Base-by-base conservation (phyloP, 2,329 filamentous ascomycete genomes). In the Penicillium sp. region DNA sequence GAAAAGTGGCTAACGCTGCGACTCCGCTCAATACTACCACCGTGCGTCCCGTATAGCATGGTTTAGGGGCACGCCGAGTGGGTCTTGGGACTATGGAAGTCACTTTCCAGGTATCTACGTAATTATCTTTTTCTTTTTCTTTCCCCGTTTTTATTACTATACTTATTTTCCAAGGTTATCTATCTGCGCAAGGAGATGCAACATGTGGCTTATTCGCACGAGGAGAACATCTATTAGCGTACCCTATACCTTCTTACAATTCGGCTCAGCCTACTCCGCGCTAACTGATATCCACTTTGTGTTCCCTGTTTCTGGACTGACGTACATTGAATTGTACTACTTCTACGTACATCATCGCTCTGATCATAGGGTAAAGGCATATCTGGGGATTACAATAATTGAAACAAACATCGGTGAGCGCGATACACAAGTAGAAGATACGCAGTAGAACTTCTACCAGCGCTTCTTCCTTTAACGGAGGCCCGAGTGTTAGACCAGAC, bases 231-330 rank as follows among this genome's bases (percentile, higher is more conserved):
- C n/a, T 40, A 32, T 18, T 29, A 36, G 32, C 40, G 32, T 40
- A 40, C 18, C 4, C 18, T 4, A 20, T 20, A 42, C 42, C 42
- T 14, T 24, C 31, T 16, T 18, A 11, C 7, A 18, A 34, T 4
- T 20, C 35, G 35, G 35, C 20, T 14, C 10, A 14, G 11, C 20
- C 35, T 43, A 37, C 18, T 2, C 18, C 18, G 34, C 48, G 35
- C 32, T 44, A 40, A 50, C 28, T 37, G 34, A 40, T 38, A 37
- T 41, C 49, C 51, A 40, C 37, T 36, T 32, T 46, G 43, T 51
- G 23, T 59, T 59, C 50, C 55, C 50, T 52, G 51, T 57, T 55
- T 57, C 47, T 47, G 40, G 28, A 49, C 48, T 52, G 50, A 57
- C 55, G 55, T 51, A 55, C 36, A 23, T 29, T 16, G 41, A 31